Evolutionary conservation across 495 filamentous ascomycete species (phyloP).

Genomic region (Podospora anserina): DNA sequence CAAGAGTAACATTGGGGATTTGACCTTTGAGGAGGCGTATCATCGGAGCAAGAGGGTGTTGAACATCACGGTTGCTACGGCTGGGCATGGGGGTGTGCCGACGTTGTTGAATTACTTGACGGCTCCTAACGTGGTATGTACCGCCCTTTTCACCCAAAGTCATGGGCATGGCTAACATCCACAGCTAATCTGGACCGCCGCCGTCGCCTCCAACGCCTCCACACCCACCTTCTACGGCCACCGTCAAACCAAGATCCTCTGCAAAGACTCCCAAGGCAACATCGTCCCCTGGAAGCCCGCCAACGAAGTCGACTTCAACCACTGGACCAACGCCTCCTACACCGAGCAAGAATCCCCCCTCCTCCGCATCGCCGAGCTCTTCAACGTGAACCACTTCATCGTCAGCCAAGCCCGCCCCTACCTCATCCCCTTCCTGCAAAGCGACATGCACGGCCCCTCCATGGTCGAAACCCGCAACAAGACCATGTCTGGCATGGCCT

Average conservation of each 20-base stretch:
- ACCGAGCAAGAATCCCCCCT: slow-evolving; percentile 77
- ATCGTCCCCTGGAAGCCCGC: slow-evolving; percentile 77
- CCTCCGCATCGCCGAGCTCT: slow-evolving; percentile 79
- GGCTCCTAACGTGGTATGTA: slow-evolving; percentile 84
- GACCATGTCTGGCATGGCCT: slow-evolving; percentile 55
- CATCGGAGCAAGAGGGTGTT: slow-evolving; percentile 78
- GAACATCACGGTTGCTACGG: slow-evolving; percentile 85
- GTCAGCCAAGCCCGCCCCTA: slow-evolving; percentile 76
- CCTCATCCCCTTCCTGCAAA: slow-evolving; percentile 78
- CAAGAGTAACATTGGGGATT: slow-evolving; percentile 76
- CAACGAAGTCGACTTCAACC: slow-evolving; percentile 62
- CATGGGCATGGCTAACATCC: not conserved
- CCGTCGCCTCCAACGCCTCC: slow-evolving; percentile 85
- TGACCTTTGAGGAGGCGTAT: slow-evolving; percentile 95
- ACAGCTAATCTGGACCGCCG: slow-evolving; percentile 87
- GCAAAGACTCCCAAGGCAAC: slow-evolving; percentile 74
- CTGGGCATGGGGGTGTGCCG: slow-evolving; percentile 70
- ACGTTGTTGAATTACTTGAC: slow-evolving; percentile 90
- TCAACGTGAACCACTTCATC: slow-evolving; percentile 90
- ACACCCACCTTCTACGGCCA: slow-evolving; percentile 59
- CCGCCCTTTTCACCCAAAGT: not conserved
- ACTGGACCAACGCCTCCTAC: slow-evolving; percentile 66
- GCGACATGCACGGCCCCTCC: slow-evolving; percentile 74
- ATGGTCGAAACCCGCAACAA: slow-evolving; percentile 55
- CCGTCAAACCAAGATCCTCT: slow-evolving; percentile 65